Percentiles rank a stretch among this genome's conserved stretches.
These are phyloP conservation scores for Sphagnum tenellum DNA, from an alignment of 225 moss, liverwort and hornwort species.

Conservation along the genomic window DNA sequence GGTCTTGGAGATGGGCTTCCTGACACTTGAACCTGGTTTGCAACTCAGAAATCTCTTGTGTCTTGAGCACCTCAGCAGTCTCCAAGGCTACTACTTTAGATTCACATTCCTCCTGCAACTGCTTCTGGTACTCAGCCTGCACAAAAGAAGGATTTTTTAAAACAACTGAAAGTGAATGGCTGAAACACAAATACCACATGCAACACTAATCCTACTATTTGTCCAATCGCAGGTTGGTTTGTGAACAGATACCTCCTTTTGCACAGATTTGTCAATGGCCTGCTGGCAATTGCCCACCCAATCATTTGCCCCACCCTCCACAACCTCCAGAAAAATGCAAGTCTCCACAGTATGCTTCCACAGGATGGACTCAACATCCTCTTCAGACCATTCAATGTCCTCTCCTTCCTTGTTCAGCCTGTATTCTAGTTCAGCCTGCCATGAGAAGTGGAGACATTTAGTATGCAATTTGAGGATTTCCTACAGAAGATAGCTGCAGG, in stretches of 20 bases:
- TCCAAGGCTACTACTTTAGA: neutral
- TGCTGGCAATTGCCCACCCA: slow-evolving; percentile 7
- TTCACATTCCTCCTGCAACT: neutral
- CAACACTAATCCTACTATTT: too few relatives aligned
- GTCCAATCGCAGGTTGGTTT: neutral
- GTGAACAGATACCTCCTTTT: slow-evolving; percentile 13
- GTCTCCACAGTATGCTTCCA: slow-evolving; percentile 16
- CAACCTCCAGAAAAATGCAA: slow-evolving; percentile 11
- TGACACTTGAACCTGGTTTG: neutral
- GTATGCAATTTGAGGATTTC: too few relatives aligned
- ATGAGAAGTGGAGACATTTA: neutral
- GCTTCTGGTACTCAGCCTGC: neutral
- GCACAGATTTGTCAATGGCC: slow-evolving; percentile 1
- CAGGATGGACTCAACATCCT: slow-evolving; percentile 9
- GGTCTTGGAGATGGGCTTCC: neutral
- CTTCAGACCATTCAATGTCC: slow-evolving; percentile 6
- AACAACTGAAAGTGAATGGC: too few relatives aligned
- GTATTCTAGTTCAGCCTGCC: slow-evolving; percentile 14
- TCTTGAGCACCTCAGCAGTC: neutral
- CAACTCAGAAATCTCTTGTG: neutral
- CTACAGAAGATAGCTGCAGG: too few relatives aligned
- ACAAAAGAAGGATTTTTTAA: neutral
- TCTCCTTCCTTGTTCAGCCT: slow-evolving; percentile 10
- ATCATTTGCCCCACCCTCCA: slow-evolving; percentile 7
- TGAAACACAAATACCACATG: too few relatives aligned